Percentiles rank a stretch among this genome's conserved stretches.
Evolutionary conservation across 2,329 filamentous ascomycete genomes (phyloP).

Genomic region (Pseudogymnoascus sp.): DNA sequence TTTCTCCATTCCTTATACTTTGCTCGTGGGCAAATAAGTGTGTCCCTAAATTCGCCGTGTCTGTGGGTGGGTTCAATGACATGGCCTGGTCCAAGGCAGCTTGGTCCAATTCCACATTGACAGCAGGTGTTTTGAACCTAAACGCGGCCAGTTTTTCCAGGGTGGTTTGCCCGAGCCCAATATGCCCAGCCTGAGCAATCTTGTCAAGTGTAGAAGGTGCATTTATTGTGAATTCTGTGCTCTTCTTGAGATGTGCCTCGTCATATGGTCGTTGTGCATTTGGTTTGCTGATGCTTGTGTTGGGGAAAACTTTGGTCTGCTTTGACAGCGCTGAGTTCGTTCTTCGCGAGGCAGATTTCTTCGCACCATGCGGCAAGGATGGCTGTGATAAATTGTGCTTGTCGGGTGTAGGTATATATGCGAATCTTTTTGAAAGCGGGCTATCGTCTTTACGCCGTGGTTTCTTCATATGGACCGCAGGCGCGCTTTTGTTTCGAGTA

Average conservation of each 20-base stretch:
- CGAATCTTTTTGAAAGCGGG: background rate
- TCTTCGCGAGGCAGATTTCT: conserved; percentile 13
- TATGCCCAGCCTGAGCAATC: conserved; percentile 19
- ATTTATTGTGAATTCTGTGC: background rate
- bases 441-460: background rate
- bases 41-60: background rate
- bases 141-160: conserved; percentile 24
- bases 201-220: conserved; percentile 17
- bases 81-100: background rate
- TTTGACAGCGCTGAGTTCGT: conserved; percentile 9
- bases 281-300: conserved; percentile 22
- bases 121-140: background rate
- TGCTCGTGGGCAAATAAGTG: background rate
- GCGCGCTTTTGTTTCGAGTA: background rate
- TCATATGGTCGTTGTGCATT: background rate
- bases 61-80: background rate
- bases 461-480: background rate
- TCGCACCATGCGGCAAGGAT: conserved; percentile 12
- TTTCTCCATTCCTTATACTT: background rate
- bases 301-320: conserved; percentile 19
- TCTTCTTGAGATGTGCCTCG: background rate
- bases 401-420: background rate
- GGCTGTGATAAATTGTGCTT: background rate
- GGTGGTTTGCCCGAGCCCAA: conserved; percentile 21
- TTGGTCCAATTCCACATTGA: background rate